Base-by-base conservation (phyloP, 345 rosid species). In the Kernera saxatilis region DNA sequence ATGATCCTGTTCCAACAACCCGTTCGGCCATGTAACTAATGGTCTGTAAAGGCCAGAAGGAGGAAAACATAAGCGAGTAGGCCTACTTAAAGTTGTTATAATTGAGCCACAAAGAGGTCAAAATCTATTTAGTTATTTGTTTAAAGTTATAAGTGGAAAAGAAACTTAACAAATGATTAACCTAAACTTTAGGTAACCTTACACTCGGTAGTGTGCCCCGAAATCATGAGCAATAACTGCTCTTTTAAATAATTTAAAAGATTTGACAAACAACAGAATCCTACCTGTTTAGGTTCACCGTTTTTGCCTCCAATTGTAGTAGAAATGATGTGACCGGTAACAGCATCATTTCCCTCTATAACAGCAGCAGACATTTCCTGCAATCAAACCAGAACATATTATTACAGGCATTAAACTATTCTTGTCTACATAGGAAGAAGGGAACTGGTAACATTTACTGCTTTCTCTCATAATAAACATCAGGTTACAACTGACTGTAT, bases 11-110 rank as follows among this genome's bases (percentile, higher is more conserved):
- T 26, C 93, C 97, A 40, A 90, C 89, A 57, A 84, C 87, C 57
- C 90, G 92, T 74, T 90, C 93, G 1, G 93, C 92, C 97, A 88
- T 88, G 84, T 90, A 90, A 78, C 88, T 88, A 70, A 90, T 85
- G 27, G 89, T 88, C 97, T 90, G 84, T 30, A 75, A 75, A 25
- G 0, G 11, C 19, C 63, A 49, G 11, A 8, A 53, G 51, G 41
- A 64, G 44, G 6, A 14, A 70, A 67, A 33, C 50, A 58, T 54
- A n/a, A 67, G 77, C 5, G 25, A 66, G 41, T 7, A 50, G 36
- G 32, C 35, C 10, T 7, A 67, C 40, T 77, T 33, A 51, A 58
- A 18, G 13, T 43, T 18, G 46, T 13, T 23, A 39, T 15, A 39
- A 53, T 27, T 30, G 53, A 56, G 29, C 25, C 22, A 21, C 18